Percentiles rank a stretch among this genome's conserved stretches.
These are phyloP conservation scores for Trichosanthes truncata DNA, from an alignment of 306 rosid genomes.

Conservation along the genomic window DNA sequence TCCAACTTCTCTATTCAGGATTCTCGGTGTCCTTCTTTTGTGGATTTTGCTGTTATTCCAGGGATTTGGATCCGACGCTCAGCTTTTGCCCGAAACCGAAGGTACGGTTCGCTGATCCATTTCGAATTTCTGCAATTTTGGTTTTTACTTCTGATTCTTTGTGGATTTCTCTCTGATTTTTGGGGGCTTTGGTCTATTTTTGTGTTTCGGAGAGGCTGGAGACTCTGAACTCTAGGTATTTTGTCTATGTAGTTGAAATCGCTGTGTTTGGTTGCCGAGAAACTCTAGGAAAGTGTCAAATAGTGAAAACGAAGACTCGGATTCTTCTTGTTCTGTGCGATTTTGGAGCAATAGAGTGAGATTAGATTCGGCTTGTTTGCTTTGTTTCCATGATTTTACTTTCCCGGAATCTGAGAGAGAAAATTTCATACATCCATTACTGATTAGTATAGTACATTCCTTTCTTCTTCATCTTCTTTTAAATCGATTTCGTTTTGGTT, in stretches of 20 bases:
- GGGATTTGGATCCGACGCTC: constrained; percentile 14
- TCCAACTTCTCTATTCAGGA: neutral
- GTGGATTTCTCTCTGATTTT: neutral
- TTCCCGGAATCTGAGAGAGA: neutral
- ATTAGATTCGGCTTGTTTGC: neutral
- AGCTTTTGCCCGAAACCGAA: constrained; percentile 21
- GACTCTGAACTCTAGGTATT: neutral
- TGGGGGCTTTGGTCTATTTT: neutral
- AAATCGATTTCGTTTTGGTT: neutral
- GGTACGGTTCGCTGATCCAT: constrained; percentile 4
- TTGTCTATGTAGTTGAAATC: neutral
- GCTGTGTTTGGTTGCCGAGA: neutral
- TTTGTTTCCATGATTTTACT: neutral
- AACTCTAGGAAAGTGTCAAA: neutral
- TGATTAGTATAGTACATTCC: neutral
- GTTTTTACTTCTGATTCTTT: neutral
- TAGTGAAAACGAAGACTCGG: neutral
- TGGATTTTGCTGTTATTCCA: neutral
- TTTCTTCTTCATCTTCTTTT: neutral
- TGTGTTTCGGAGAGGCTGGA: neutral
- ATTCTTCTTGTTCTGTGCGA: neutral
- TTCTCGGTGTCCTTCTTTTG: neutral
- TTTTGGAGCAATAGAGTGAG: neutral
- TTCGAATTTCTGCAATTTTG: neutral
- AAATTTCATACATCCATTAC: neutral